Percentiles rank a stretch among this genome's conserved stretches.
These are phyloP conservation scores for Aspergillus haitiensis DNA, from an alignment of 495 filamentous ascomycete species.

Conservation along the genomic window DNA sequence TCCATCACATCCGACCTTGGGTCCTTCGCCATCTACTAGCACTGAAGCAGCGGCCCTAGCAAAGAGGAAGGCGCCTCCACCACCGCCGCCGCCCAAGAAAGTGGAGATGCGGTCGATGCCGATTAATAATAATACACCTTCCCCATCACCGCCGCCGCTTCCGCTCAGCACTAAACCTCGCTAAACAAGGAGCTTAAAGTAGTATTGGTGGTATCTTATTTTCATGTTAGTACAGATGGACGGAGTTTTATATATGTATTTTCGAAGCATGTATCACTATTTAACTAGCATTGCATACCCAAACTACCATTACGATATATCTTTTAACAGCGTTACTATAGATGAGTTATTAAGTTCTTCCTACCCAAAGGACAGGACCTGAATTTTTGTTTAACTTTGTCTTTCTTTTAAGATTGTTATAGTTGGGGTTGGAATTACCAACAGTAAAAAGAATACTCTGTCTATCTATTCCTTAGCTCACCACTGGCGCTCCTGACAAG, in stretches of 20 bases:
- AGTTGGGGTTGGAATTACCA: too few relatives aligned
- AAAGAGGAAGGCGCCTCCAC: conserved; percentile 68
- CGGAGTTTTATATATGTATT: not conserved
- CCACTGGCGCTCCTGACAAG: too few relatives aligned
- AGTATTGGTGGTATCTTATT: not conserved
- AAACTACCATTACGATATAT: too few relatives aligned
- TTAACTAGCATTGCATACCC: too few relatives aligned
- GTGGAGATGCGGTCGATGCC: conserved; percentile 41
- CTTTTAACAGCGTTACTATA: too few relatives aligned
- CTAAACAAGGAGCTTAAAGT: conserved; percentile 28
- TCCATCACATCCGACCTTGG: conserved; percentile 32
- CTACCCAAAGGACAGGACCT: too few relatives aligned
- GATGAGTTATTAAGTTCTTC: too few relatives aligned
- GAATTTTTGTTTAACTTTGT: too few relatives aligned
- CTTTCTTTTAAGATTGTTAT: too few relatives aligned
- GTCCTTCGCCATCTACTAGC: conserved; percentile 17
- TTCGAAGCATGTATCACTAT: too few relatives aligned
- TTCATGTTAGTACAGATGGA: not conserved
- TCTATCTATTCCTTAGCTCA: too few relatives aligned
- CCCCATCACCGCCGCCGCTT: conserved; percentile 42
- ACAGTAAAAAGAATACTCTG: too few relatives aligned
- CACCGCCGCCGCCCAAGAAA: conserved; percentile 64
- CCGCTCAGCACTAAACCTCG: conserved; percentile 47
- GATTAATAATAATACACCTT: conserved; percentile 20
- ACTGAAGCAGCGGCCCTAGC: conserved; percentile 16